Percentiles rank a stretch among this genome's conserved stretches.
Evolutionary conservation across 2,329 filamentous ascomycete species (phyloP).

Genomic region (Talaromyces amestolkiae): DNA sequence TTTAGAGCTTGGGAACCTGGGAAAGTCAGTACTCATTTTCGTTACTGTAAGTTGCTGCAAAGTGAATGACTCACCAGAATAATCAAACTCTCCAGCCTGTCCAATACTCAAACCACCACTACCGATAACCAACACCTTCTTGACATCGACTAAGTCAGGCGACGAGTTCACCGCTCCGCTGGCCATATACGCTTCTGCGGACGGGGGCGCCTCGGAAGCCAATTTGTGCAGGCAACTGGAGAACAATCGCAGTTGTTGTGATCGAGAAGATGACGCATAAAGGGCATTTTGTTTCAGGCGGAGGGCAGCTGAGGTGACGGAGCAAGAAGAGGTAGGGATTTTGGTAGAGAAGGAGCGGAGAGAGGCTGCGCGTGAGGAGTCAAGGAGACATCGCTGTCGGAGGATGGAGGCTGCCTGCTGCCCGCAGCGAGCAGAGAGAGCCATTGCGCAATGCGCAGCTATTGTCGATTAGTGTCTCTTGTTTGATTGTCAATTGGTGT

Average conservation of each 20-base stretch:
- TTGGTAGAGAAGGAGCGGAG: constrained; percentile 39
- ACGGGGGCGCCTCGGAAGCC: constrained; percentile 61
- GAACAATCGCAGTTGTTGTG: constrained; percentile 45
- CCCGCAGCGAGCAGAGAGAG: constrained; percentile 47
- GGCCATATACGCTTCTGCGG: constrained; percentile 81
- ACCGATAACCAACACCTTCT: constrained; percentile 96
- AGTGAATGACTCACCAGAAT: constrained; percentile 65
- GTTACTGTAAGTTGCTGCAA: background rate
- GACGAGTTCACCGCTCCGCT: constrained; percentile 80
- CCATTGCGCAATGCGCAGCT: constrained; percentile 42
- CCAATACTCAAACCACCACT: constrained; percentile 94
- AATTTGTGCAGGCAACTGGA: constrained; percentile 41
- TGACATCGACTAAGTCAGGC: constrained; percentile 77
- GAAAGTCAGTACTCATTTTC: background rate
- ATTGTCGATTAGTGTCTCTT: background rate
- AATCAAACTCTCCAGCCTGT: constrained; percentile 97
- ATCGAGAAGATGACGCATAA: constrained; percentile 35
- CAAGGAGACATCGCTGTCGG: constrained; percentile 42
- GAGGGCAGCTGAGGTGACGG: constrained; percentile 3
- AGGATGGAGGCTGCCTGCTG: constrained; percentile 42
- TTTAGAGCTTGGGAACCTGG: constrained; percentile 92
- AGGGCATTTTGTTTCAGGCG: constrained; percentile 19
- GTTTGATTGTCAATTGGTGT: constrained; percentile 3
- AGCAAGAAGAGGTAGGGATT: constrained; percentile 22
- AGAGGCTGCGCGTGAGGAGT: constrained; percentile 36